Evolutionary conservation across 768 basidiomycete species (phyloP).

Genomic region (Trametes maxima): DNA sequence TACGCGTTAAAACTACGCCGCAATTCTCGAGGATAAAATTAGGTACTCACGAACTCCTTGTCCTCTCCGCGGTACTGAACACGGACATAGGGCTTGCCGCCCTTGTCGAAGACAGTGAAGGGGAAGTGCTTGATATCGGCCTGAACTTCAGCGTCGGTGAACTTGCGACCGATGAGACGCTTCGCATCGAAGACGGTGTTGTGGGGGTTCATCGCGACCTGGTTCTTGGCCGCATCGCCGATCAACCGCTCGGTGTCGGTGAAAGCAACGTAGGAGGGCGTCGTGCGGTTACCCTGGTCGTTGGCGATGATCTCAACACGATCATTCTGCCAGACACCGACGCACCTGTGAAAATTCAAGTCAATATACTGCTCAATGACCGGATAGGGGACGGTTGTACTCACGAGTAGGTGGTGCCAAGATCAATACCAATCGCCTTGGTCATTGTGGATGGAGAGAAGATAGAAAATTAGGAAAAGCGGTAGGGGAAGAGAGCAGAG

Average conservation of each 20-base stretch:
- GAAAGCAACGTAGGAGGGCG: constrained; percentile 95
- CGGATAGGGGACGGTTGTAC: constrained; percentile 33
- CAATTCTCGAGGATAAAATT: neutral
- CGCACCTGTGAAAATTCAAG: constrained; percentile 62
- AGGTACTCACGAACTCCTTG: constrained; percentile 82
- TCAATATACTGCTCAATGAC: constrained; percentile 1
- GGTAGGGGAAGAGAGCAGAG: constrained; percentile 23
- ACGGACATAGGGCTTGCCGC: constrained; percentile 84
- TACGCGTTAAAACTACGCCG: constrained; percentile 25
- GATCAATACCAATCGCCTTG: constrained; percentile 90
- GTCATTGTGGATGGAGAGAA: constrained; percentile 25
- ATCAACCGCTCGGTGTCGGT: constrained; percentile 95
- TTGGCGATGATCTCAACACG: constrained; percentile 98
- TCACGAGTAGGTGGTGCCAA: constrained; percentile 92
- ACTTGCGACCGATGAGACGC: constrained; percentile 96
- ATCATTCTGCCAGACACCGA: constrained; percentile 99
- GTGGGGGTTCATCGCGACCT: constrained; percentile 97
- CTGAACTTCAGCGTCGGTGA: constrained; percentile 81
- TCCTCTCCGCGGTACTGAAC: constrained; percentile 92
- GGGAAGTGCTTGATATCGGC: constrained; percentile 90
- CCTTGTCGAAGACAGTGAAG: constrained; percentile 86
- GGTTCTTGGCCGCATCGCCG: constrained; percentile 99
- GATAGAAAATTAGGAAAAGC: constrained; percentile 15
- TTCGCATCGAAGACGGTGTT: constrained; percentile 98
- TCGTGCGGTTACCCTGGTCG: constrained; percentile 93